Base-by-base conservation (phyloP, 352 stramenopile genomes). In the Albugo candida region DNA sequence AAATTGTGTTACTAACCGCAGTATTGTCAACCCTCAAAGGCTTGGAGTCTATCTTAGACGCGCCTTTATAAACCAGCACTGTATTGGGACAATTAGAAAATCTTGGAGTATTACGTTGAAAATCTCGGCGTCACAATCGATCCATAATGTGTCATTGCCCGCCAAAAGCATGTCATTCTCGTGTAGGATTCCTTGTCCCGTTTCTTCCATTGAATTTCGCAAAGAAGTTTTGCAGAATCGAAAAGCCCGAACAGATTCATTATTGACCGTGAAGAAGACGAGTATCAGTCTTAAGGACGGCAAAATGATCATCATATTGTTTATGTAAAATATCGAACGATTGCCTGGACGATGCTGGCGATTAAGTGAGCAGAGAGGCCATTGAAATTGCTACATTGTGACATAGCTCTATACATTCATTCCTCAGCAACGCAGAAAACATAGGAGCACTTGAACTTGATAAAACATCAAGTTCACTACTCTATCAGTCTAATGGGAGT, bases 281-380 rank as follows among this genome's bases (percentile, higher is more conserved):
- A 88, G 56, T 17, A 67, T 68, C n/a, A 85, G 54, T 20, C 70
- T 68, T 14, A 71, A 49, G 19, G 39, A 64, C 14, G 63, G 53
- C 19, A 81, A 65, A 20, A 85, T 41, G 11, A 81, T 36, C 55
- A 88, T 72, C 31, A 83, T 31, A 80, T 76, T 27, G 81, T 64
- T 42, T 72, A 69, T 8, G 64, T 19, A 3, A 8, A 24, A 3
- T 43, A 10, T 3, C 8, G 17, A 19, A 10, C 20, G 38, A 24
- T 43, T 3, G 17, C 3, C 8, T 43, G 17, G 38, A 43, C 3
- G 8, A 24, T 19, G 38, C 20, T 43, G 3, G 17, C 38, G 8
- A 10, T 43, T 8, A 31, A 24, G 8, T 3, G 8, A 43, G 20
- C 3, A 10, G 17, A 10, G 38, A 43, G 45, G 8, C 45, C 11